A percentile compares a stretch with the other conserved stretches of the same genome.
These are phyloP conservation scores for Polychaeton citri DNA, from an alignment of 2,329 filamentous ascomycete genomes.

Conservation along the genomic window DNA sequence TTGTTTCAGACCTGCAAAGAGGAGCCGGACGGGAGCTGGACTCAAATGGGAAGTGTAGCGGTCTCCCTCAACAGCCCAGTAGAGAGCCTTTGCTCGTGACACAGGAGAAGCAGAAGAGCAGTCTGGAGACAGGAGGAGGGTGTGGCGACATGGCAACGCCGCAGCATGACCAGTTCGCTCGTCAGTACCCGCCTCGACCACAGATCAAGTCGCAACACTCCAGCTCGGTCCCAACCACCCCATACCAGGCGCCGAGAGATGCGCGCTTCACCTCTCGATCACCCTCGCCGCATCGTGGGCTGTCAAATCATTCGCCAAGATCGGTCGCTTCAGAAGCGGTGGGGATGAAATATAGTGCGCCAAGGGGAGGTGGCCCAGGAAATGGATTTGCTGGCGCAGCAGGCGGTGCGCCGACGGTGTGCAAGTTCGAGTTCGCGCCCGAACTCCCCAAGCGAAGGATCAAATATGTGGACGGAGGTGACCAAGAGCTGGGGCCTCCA, in stretches of 20 bases:
- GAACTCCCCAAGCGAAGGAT: conserved; percentile 73
- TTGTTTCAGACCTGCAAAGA: too few relatives aligned
- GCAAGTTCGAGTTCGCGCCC: conserved; percentile 80
- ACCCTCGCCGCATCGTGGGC: conserved; percentile 62
- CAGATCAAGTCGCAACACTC: conserved; percentile 47
- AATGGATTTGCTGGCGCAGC: conserved; percentile 29
- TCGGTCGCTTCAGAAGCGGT: conserved; percentile 86
- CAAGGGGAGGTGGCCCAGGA: not conserved
- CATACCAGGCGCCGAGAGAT: conserved; percentile 74
- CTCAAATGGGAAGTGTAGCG: conserved; percentile 14
- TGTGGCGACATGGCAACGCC: conserved; percentile 4
- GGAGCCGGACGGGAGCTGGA: not conserved
- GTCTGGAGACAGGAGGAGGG: conserved; percentile 3
- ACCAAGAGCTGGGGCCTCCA: conserved; percentile 59
- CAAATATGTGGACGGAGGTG: conserved; percentile 72
- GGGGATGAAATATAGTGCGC: conserved; percentile 45
- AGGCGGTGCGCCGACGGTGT: conserved; percentile 49
- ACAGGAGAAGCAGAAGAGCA: conserved; percentile 5
- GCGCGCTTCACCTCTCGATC: conserved; percentile 67
- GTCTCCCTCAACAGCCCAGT: conserved; percentile 5
- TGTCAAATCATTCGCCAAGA: conserved; percentile 70
- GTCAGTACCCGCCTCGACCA: conserved; percentile 12
- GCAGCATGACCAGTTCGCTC: conserved; percentile 10
- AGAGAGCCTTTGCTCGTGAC: conserved; percentile 19
- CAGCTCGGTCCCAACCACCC: conserved; percentile 85